Conservation (phyloP, 768 basidiomycete genomes). For the Paxillus ammoniavirescens region DNA sequence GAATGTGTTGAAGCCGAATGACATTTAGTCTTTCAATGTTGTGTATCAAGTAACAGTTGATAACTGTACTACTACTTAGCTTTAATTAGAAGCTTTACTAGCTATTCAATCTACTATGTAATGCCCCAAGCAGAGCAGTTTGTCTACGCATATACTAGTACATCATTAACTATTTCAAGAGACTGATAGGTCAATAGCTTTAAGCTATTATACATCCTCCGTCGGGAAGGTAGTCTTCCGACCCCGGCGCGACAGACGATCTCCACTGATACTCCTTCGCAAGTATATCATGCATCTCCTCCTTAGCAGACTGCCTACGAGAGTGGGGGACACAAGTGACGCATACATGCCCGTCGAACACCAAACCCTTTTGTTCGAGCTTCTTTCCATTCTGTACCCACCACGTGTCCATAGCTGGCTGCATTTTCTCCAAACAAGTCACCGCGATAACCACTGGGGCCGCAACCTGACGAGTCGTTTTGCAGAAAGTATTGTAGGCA, state of each 20-base stretch:
- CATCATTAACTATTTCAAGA: neutral
- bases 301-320: constrained; percentile 17
- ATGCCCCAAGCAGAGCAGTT: neutral
- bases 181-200: neutral
- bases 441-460: constrained; percentile 38
- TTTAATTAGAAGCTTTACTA: too few relatives aligned
- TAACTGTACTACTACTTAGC: too few relatives aligned
- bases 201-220: constrained; percentile 22
- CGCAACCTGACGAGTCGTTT: constrained; percentile 29
- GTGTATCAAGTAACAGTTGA: too few relatives aligned
- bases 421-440: constrained; percentile 36
- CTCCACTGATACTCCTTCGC: constrained; percentile 5
- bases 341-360: constrained; percentile 30
- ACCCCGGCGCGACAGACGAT: neutral
- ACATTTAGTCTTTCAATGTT: too few relatives aligned
- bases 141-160: neutral
- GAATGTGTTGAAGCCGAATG: too few relatives aligned
- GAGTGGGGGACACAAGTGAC: constrained; percentile 20
- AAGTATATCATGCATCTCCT: constrained; percentile 13
- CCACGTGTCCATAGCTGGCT: constrained; percentile 32
- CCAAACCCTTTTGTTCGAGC: constrained; percentile 17
- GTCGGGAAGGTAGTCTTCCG: neutral
- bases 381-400: constrained; percentile 26
- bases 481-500: constrained; percentile 25
- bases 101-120: too few relatives aligned